phyloP scores from a whole-genome alignment of 345 rosid species.

The Triadica sebifera region DNA sequence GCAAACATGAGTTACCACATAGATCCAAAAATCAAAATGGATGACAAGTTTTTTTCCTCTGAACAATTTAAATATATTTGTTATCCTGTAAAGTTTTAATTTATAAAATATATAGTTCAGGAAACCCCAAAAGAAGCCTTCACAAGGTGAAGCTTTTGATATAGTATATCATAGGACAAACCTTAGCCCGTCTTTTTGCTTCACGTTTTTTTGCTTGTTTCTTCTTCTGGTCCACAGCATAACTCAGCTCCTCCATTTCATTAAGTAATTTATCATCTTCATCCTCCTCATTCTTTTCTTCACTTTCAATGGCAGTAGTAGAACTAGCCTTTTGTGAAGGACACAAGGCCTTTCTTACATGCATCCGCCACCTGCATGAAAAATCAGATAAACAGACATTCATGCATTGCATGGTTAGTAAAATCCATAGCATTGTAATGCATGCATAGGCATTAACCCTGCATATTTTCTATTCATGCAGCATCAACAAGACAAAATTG shows the following conservation, averaged over 20 bases:
- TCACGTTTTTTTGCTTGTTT: constrained; percentile 68
- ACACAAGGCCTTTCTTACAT: constrained; percentile 66
- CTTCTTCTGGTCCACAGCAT: constrained; percentile 74
- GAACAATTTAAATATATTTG: not conserved
- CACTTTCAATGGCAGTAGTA: constrained; percentile 34
- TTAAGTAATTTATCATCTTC: constrained; percentile 82
- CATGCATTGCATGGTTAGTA: not conserved
- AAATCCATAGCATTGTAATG: not conserved
- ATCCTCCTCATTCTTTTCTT: constrained; percentile 49
- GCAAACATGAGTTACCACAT: not conserved
- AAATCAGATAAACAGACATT: not conserved
- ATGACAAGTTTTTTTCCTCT: constrained; percentile 1
- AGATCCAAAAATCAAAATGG: not conserved
- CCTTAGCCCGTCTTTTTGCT: constrained; percentile 84
- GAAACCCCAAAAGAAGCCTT: not conserved
- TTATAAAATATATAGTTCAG: not conserved
- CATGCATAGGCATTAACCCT: not conserved
- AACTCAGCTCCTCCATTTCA: constrained; percentile 88
- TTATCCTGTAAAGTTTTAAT: not conserved
- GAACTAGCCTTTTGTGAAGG: constrained; percentile 56
- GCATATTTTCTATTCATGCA: not conserved
- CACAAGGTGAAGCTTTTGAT: not conserved
- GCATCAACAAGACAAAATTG: not conserved
- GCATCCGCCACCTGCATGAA: constrained; percentile 79
- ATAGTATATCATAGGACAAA: constrained; percentile 14